Base-by-base conservation (phyloP, 495 filamentous ascomycete species). In the Neurospora cerealis region DNA sequence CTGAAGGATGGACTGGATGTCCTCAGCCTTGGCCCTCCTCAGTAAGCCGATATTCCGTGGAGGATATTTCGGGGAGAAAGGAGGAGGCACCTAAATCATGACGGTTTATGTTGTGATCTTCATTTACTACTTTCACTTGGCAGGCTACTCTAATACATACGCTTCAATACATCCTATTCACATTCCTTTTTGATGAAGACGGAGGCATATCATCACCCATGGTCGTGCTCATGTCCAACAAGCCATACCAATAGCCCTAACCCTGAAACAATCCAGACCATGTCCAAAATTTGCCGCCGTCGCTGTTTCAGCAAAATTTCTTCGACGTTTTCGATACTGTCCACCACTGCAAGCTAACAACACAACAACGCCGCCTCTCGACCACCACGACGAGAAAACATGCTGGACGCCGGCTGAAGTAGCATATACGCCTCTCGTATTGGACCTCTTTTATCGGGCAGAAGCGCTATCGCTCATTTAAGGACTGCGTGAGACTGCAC, bases 1-100 rank as follows among this genome's bases (percentile, higher is more conserved):
- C 85, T 99, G 70, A 73, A 90, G 80, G 86, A 81, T 37, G 95
- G 93, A 0, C 80, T 93, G 62, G 92, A 97, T 85, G 86, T 97
- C 39, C 80, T 97, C 80, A 82, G 84, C 74, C 77, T 86, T 44
- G 79, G 84, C 2, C 78, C 83, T n/a, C 82, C 81, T 60, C 77
- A 82, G 60, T 84, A 77, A 69, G 44, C 70, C 19, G 21, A n/a
- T n/a, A 46, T 48, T 48, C n/a, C 44, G n/a, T 48, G n/a, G 44
- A n/a, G 8, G 44, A 48, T 5, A 21, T 3, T 11, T 48, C 4
- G 44, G 24, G 44, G 44, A 21, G n/a, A 48, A 13, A 24, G 44
- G n/a, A 48, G 44, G 44, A 5, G 9, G 8, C n/a, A 11, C 9
- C 44, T 5, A 21, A 24, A 24, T 54, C 15, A 34, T 34, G 54